Evolutionary conservation across 768 basidiomycete genomes (phyloP), one percentile per base, ranked within the genome.

Genomic region (Flagelloscypha sp.): DNA sequence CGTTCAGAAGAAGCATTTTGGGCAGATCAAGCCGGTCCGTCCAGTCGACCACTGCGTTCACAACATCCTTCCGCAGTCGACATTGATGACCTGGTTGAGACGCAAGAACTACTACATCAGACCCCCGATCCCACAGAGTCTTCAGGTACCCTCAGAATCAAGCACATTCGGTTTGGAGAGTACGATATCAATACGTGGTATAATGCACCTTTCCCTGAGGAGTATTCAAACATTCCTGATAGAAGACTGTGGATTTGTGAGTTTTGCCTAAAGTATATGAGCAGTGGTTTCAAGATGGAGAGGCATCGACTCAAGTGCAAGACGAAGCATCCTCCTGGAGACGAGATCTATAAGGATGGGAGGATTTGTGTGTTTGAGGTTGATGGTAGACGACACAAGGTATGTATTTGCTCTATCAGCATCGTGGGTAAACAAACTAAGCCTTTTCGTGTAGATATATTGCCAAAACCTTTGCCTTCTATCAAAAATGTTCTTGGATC

Each of bases 171-270:
- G 19, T 93, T 97, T 48, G 93, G 93, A 18, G 69, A 75, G 37
- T 93, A 69, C 53, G 92, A 98, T 50, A 89, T 98, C 52, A 79
- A 89, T 55, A 98, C 95, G 3, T 99, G 95, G 95, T 98, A 89
- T 56, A 90, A 95, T 53, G 95, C 95, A 16, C 95, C 95, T 5
- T 98, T 97, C 55, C 94, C 95, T 0, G 94, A 98, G 54, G 95
- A 99, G 56, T 98, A 95, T 56, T 78, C 88, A 27, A 76, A 77
- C 37, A 83, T 93, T 37, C 86, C 90, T 15, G 90, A 97, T 47
- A 92, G 94, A 12, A 66, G 80, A 36, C 61, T 99, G 39, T 98
- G 90, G 90, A 81, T 95, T 53, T 99, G 95, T 59, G 94, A 98
- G 55, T 95, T 90, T 56, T 99, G 95, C 54, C 56, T 99, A 49